Evolutionary conservation across 2,329 filamentous ascomycete species (phyloP), one percentile per base, ranked within the genome.

Genomic region (Trichoderma koningiopsis): DNA sequence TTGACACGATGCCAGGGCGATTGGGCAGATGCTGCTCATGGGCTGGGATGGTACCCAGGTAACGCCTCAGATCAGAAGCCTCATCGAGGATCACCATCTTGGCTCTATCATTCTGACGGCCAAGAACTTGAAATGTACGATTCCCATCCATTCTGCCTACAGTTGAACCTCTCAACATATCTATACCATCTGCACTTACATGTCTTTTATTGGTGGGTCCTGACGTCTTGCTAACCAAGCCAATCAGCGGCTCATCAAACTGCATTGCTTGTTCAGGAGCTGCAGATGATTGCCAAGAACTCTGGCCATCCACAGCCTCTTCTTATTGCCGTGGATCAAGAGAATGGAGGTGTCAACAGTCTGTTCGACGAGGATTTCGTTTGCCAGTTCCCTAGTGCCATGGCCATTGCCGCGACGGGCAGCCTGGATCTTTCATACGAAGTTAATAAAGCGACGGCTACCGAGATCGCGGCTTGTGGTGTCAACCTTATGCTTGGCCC

Each of bases 261-360:
- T 37, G 94, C 95, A 55, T 88, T 87, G 76, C 86, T 98, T 53
- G 93, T 97, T 35, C 91, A 96, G 76, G 94, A 98, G 76, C 85
- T 99, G 56, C 96, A 99, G 80, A 94, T 90, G 61, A 95, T 97
- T 77, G 96, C 96, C 47, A 92, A 93, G 77, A 88, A 96, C 80
- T 91, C 95, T 70, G 95, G 95, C 24, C 95, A 98, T 79, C 91
- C 92, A 3, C 91, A 95, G 3, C 96, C 96, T 2, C 83, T 99
- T 22, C 85, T 96, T 67, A 97, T 99, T 74, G 94, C 92, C 49
- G 84, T 98, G 47, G 96, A 98, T 77, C 96, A 99, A 78, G 96
- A 99, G 79, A 98, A 99, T 88, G 96, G 96, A 72, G 94, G 95
- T 3, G 95, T 97, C 79, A 98, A 97, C 82, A 97, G 93, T 81